Evolutionary conservation across 345 rosid species (phyloP).

Genomic region (Corchorus olitorius): DNA sequence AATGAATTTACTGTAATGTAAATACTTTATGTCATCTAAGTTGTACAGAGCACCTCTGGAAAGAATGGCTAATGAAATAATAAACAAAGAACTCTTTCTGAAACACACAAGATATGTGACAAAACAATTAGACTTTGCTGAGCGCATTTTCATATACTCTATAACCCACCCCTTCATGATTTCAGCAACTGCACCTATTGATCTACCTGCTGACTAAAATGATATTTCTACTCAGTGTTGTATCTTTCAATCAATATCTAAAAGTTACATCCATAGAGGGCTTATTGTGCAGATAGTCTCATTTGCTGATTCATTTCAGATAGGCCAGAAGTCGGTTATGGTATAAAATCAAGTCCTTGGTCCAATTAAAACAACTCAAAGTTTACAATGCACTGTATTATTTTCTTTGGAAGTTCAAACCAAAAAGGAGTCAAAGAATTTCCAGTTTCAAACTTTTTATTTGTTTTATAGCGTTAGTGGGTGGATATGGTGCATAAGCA

Average conservation of each 20-base stretch:
- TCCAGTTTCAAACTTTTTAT: neutral
- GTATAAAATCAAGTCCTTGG: neutral
- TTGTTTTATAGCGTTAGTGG: too few relatives aligned
- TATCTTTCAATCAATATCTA: too few relatives aligned
- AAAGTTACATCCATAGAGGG: too few relatives aligned
- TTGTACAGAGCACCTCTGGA: neutral
- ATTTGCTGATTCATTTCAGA: too few relatives aligned
- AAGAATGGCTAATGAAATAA: neutral
- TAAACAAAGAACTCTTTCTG: too few relatives aligned
- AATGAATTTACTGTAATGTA: neutral
- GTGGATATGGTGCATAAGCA: too few relatives aligned
- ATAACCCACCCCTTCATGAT: neutral
- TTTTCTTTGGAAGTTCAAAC: neutral
- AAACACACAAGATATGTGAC: too few relatives aligned
- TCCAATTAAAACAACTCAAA: neutral
- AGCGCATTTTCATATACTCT: neutral
- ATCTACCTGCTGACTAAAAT: neutral
- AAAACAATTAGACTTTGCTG: neutral
- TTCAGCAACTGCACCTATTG: neutral
- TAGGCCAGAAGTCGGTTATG: too few relatives aligned
- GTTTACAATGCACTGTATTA: neutral
- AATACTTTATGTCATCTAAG: conserved; percentile 2
- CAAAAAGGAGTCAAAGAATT: neutral
- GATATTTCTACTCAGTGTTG: neutral
- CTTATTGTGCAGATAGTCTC: too few relatives aligned